phyloP scores from a whole-genome alignment of 2,329 filamentous ascomycete genomes.

The Hypocrella siamensis region DNA sequence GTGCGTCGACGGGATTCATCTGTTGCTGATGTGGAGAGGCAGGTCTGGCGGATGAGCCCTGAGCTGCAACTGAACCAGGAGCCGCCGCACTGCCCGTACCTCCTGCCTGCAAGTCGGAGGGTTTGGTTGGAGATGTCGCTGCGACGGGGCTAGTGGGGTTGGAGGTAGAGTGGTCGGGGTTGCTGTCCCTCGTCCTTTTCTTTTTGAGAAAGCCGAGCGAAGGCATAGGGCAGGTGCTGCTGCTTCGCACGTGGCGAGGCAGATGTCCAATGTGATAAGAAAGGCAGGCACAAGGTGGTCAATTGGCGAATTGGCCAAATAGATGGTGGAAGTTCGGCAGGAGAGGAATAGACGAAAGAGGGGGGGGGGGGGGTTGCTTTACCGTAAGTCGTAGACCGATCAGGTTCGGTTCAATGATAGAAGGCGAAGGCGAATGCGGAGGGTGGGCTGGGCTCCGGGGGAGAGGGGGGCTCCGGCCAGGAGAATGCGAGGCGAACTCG shows the following conservation, averaged over 20 bases:
- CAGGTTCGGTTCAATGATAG: no score
- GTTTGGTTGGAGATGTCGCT: slow-evolving; percentile 33
- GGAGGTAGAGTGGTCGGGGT: slow-evolving; percentile 50
- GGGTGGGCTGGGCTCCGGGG: background rate
- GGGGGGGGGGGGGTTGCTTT: background rate
- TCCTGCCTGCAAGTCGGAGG: slow-evolving; percentile 20
- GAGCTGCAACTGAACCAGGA: slow-evolving; percentile 4
- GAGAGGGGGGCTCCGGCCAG: slow-evolving; percentile 1
- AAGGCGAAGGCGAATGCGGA: background rate
- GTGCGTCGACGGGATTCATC: slow-evolving; percentile 12
- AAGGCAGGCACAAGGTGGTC: background rate
- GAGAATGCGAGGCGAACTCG: slow-evolving; percentile 1
- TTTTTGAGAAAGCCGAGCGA: slow-evolving; percentile 94
- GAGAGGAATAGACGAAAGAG: background rate
- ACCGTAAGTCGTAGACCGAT: no score
- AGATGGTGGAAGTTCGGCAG: background rate
- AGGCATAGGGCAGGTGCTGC: slow-evolving; percentile 53
- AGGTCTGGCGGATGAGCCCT: slow-evolving; percentile 5
- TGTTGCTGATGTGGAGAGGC: slow-evolving; percentile 8
- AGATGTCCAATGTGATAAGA: no score
- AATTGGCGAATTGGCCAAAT: slow-evolving; percentile 1
- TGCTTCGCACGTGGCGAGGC: slow-evolving; percentile 5
- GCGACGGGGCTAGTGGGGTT: slow-evolving; percentile 51
- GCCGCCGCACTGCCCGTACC: slow-evolving; percentile 4
- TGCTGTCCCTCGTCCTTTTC: slow-evolving; percentile 91